Percentiles rank a stretch among this genome's conserved stretches.
These are phyloP conservation scores for Hypomontagnella submonticulosa DNA, from an alignment of 495 filamentous ascomycete species.

Conservation along the genomic window DNA sequence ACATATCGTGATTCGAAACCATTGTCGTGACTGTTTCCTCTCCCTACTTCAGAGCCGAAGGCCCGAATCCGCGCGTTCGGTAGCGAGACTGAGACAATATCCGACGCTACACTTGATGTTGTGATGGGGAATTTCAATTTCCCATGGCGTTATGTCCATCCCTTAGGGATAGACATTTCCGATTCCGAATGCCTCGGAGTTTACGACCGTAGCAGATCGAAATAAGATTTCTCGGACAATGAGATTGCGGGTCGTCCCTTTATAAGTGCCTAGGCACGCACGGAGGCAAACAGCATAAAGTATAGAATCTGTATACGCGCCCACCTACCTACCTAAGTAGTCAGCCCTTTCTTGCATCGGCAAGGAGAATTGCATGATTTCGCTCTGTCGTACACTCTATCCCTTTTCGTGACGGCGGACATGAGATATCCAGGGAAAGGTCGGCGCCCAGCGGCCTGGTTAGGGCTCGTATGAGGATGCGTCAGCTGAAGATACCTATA, in stretches of 20 bases:
- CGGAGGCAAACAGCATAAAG: slow-evolving; percentile 17
- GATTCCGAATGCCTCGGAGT: background rate
- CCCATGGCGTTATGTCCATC: background rate
- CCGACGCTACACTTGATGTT: too few species aligned
- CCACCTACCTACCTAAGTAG: too few species aligned
- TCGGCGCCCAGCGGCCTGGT: slow-evolving; percentile 10
- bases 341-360: too few species aligned
- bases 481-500: slow-evolving; percentile 26
- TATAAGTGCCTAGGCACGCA: background rate
- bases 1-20: too few species aligned
- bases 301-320: too few species aligned
- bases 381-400: slow-evolving; percentile 9
- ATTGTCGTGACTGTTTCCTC: too few species aligned
- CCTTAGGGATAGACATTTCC: background rate
- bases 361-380: slow-evolving; percentile 28
- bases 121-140: too few species aligned
- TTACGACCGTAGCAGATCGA: background rate
- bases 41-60: too few species aligned
- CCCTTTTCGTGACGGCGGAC: background rate
- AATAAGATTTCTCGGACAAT: background rate
- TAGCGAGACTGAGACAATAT: too few species aligned
- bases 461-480: slow-evolving; percentile 23
- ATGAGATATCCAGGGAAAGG: slow-evolving; percentile 27
- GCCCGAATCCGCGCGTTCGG: too few species aligned
- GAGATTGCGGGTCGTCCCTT: background rate